Conservation (phyloP, 176 grass and related monocot species). For the Secale cereale region DNA sequence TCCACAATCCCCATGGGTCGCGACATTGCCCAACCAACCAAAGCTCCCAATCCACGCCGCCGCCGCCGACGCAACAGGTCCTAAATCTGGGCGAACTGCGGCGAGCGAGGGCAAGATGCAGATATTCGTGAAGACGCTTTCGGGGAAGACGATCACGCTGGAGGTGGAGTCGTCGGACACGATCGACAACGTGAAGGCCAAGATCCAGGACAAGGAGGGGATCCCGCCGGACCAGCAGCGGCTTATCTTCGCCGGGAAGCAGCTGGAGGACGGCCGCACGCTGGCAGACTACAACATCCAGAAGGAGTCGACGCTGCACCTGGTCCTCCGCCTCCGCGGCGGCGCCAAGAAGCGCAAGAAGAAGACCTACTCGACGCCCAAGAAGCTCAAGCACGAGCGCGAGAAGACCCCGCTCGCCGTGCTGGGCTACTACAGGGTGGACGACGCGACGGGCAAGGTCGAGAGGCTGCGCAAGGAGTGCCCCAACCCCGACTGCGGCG, state of each 20-base stretch:
- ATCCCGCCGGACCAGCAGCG: slow-evolving; percentile 93
- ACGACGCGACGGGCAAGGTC: slow-evolving; percentile 32
- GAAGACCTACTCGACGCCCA: slow-evolving; percentile 46
- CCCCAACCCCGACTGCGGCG: slow-evolving; percentile 24
- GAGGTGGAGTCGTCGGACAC: slow-evolving; percentile 26
- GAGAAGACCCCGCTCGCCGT: slow-evolving; percentile 29
- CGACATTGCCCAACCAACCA: not conserved
- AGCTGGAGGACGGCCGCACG: slow-evolving; percentile 84
- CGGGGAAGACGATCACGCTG: slow-evolving; percentile 15
- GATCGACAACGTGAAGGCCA: slow-evolving; percentile 28
- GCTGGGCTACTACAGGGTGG: slow-evolving; percentile 39
- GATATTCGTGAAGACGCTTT: slow-evolving; percentile 38
- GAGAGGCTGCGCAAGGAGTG: slow-evolving; percentile 25
- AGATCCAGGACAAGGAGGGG: slow-evolving; percentile 20
- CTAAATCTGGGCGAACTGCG: not conserved
- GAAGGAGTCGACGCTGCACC: slow-evolving; percentile 54
- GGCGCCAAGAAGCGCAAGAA: slow-evolving; percentile 54
- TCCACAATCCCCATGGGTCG: too few species aligned
- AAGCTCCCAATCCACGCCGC: not conserved
- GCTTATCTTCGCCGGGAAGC: slow-evolving; percentile 91
- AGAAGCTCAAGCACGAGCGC: slow-evolving; percentile 42
- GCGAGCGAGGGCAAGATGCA: not conserved
- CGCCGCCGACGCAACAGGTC: not conserved
- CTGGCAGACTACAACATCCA: slow-evolving; percentile 68
- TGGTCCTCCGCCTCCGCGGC: slow-evolving; percentile 53